Percentiles rank a stretch among this genome's conserved stretches.
These are phyloP conservation scores for Ceratocystis colombiana DNA, from an alignment of 2,329 filamentous ascomycete genomes.

Conservation along the genomic window DNA sequence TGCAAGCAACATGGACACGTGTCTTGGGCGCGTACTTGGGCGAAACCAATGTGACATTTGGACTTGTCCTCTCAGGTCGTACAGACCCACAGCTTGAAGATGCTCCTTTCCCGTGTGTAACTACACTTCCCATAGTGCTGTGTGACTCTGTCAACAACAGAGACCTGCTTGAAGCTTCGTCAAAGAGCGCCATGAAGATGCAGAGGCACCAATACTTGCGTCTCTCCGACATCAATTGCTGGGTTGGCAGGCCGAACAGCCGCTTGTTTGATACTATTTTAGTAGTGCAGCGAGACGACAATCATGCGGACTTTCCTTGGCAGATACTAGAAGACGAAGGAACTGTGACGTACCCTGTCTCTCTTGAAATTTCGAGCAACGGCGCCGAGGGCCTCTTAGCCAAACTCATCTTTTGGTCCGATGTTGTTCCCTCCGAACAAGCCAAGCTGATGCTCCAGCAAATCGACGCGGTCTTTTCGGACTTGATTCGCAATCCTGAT, in stretches of 20 bases:
- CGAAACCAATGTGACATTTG: conserved; percentile 64
- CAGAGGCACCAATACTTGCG: conserved; percentile 63
- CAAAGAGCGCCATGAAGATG: conserved; percentile 53
- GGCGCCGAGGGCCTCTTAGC: conserved; percentile 43
- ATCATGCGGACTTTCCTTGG: conserved; percentile 42
- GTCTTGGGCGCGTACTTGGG: conserved; percentile 68
- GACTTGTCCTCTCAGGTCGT: conserved; percentile 68
- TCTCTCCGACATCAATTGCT: conserved; percentile 60
- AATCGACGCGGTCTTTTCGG: conserved; percentile 55
- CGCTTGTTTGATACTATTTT: conserved; percentile 76
- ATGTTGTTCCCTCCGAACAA: conserved; percentile 58
- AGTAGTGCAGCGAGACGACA: conserved; percentile 53
- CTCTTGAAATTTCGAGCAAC: conserved; percentile 62
- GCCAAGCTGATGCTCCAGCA: conserved; percentile 58
- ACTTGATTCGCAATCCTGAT: conserved; percentile 45
- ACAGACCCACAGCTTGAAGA: conserved; percentile 48
- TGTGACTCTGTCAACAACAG: conserved; percentile 38
- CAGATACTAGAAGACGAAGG: conserved; percentile 54
- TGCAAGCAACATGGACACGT: conserved; percentile 69
- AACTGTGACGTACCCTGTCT: conserved; percentile 66
- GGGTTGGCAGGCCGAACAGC: conserved; percentile 54
- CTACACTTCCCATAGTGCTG: conserved; percentile 62
- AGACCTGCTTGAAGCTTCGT: conserved; percentile 51
- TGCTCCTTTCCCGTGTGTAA: conserved; percentile 66
- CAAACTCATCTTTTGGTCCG: conserved; percentile 54